A percentile compares a stretch with the other conserved stretches of the same genome.
Evolutionary conservation across 208 protist species (phyloP).

Genomic region (Pavlovales sp.): DNA sequence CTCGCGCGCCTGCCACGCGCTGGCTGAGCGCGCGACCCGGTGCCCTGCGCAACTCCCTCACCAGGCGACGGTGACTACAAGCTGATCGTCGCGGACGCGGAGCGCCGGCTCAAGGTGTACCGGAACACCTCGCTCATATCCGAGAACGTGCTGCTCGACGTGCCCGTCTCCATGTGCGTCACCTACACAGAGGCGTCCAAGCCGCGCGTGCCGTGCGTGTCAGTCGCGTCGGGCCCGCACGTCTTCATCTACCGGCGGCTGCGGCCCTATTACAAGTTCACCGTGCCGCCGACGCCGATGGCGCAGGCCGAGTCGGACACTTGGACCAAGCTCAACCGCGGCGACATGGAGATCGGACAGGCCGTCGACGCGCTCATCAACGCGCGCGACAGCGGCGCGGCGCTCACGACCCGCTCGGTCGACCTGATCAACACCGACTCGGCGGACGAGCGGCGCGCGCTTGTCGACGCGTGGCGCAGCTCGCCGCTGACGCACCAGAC

Average conservation of each 20-base stretch:
- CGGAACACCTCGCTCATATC: conserved; percentile 60
- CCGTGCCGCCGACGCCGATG: conserved; percentile 63
- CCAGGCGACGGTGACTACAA: conserved; percentile 81
- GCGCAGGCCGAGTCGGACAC: background rate
- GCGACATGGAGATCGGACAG: background rate
- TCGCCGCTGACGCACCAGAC: conserved; percentile 61
- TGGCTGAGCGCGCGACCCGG: background rate
- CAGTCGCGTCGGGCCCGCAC: conserved; percentile 74
- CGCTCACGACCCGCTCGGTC: background rate
- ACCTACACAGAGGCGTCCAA: conserved; percentile 73
- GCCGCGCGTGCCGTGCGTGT: conserved; percentile 68
- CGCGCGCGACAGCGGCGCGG: conserved; percentile 10
- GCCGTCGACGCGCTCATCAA: background rate
- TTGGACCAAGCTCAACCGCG: conserved; percentile 36
- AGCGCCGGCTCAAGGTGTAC: conserved; percentile 69
- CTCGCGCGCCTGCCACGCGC: background rate
- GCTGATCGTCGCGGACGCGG: conserved; percentile 77
- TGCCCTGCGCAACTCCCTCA: no score
- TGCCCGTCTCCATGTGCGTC: conserved; percentile 73
- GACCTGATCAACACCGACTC: conserved; percentile 3
- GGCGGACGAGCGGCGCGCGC: background rate
- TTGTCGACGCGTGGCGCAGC: background rate
- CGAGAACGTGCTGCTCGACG: conserved; percentile 74
- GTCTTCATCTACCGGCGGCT: conserved; percentile 83
- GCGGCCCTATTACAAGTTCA: conserved; percentile 82